phyloP scores from a whole-genome alignment of 2,329 filamentous ascomycete species.

The Penicillium sp. region DNA sequence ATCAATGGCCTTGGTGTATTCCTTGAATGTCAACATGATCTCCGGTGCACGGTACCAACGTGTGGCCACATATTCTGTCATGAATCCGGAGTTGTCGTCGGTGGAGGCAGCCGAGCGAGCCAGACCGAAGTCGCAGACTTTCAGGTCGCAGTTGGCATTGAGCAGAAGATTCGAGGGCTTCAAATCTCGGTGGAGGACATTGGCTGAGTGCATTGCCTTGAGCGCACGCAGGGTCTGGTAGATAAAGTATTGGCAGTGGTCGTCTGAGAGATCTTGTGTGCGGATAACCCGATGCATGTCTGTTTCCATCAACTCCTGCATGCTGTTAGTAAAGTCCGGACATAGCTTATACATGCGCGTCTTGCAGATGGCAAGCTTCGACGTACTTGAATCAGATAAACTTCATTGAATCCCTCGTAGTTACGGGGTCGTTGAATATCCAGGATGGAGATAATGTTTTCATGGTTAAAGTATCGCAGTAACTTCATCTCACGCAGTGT shows the following conservation, averaged over 20 bases:
- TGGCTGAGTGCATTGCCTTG: constrained; percentile 99
- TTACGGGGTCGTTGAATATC: constrained; percentile 97
- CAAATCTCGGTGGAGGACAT: constrained; percentile 93
- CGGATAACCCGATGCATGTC: constrained; percentile 99
- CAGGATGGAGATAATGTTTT: constrained; percentile 99
- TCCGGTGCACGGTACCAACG: constrained; percentile 98
- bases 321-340: neutral
- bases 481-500: constrained; percentile 99
- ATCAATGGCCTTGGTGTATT: constrained; percentile 99
- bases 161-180: constrained; percentile 96
- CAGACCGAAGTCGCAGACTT: constrained; percentile 97
- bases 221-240: constrained; percentile 97
- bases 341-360: neutral
- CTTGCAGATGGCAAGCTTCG: neutral
- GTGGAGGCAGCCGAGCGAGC: constrained; percentile 93
- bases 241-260: constrained; percentile 99
- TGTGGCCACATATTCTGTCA: constrained; percentile 99
- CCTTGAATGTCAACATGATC: constrained; percentile 99
- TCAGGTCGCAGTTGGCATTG: constrained; percentile 98
- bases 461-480: constrained; percentile 97
- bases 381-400: constrained; percentile 93
- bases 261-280: constrained; percentile 96
- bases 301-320: constrained; percentile 95
- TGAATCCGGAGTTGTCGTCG: constrained; percentile 99
- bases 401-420: constrained; percentile 94